Evolutionary conservation across 2,329 filamentous ascomycete species (phyloP).

Genomic region (Colletotrichum sp.): DNA sequence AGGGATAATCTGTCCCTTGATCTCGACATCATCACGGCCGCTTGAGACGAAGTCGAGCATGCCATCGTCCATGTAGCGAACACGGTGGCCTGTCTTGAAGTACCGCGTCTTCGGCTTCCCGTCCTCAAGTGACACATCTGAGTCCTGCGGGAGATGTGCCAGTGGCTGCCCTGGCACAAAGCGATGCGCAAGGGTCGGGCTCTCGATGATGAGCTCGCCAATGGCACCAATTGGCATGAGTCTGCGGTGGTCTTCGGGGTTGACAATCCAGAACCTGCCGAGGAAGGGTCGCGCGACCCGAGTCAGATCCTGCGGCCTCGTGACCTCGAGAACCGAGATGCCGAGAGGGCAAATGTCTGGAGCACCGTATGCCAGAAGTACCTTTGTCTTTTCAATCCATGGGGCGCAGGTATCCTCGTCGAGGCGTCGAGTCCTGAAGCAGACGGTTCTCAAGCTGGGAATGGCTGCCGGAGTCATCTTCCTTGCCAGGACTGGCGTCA

Average conservation of each 20-base stretch:
- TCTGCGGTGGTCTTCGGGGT: slow-evolving; percentile 53
- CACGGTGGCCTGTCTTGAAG: slow-evolving; percentile 57
- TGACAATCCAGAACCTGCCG: slow-evolving; percentile 59
- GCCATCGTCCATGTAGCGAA: slow-evolving; percentile 53
- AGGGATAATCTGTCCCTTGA: slow-evolving; percentile 44
- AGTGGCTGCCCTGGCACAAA: slow-evolving; percentile 35
- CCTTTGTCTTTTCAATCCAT: slow-evolving; percentile 50
- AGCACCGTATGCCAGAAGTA: slow-evolving; percentile 57
- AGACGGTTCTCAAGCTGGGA: slow-evolving; percentile 44
- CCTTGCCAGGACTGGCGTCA: slow-evolving; percentile 64
- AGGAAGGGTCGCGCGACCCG: slow-evolving; percentile 53
- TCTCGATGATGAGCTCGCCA: slow-evolving; percentile 66
- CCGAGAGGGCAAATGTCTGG: slow-evolving; percentile 57
- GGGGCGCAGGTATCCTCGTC: slow-evolving; percentile 53
- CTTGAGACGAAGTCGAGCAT: slow-evolving; percentile 53
- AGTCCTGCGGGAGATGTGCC: slow-evolving; percentile 27
- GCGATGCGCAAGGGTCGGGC: slow-evolving; percentile 51
- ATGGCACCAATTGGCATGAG: slow-evolving; percentile 59
- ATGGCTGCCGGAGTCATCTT: slow-evolving; percentile 42
- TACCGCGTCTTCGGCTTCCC: slow-evolving; percentile 38
- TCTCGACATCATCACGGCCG: slow-evolving; percentile 44
- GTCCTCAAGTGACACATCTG: slow-evolving; percentile 23
- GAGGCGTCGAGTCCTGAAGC: slow-evolving; percentile 54
- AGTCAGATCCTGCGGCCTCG: slow-evolving; percentile 37
- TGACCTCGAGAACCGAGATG: slow-evolving; percentile 52